Evolutionary conservation across 192 early-diverging fungal genomes (phyloP).

Genomic region (Ambispora gerdemannii): DNA sequence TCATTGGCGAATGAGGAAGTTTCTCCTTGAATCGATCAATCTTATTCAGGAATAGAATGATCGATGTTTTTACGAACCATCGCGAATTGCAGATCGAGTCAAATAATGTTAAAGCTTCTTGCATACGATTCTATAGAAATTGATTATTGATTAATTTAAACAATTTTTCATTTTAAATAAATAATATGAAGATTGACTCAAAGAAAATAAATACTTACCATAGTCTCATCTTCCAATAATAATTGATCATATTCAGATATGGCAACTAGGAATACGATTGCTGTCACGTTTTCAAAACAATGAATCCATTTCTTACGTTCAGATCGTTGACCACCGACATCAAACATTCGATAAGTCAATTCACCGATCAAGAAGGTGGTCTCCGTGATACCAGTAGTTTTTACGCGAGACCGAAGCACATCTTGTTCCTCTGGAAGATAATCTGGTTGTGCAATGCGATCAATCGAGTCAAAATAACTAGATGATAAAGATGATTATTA

Average conservation of each 20-base stretch:
- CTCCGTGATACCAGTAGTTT: slow-evolving; percentile 96
- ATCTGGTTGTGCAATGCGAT: slow-evolving; percentile 73
- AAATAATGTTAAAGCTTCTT: slow-evolving; percentile 93
- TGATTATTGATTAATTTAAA: background rate
- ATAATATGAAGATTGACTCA: background rate
- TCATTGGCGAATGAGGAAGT: slow-evolving; percentile 76
- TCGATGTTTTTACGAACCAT: slow-evolving; percentile 97
- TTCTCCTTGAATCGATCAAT: slow-evolving; percentile 95
- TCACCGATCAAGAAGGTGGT: slow-evolving; percentile 89
- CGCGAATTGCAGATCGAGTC: slow-evolving; percentile 97
- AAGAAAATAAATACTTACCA: slow-evolving; percentile 48
- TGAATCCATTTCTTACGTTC: slow-evolving; percentile 99
- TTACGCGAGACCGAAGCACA: slow-evolving; percentile 93
- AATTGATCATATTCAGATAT: slow-evolving; percentile 96
- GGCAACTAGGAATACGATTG: slow-evolving; percentile 93
- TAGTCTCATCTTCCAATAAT: slow-evolving; percentile 91
- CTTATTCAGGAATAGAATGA: slow-evolving; percentile 98
- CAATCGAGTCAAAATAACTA: slow-evolving; percentile 94
- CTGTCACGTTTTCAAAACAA: slow-evolving; percentile 96
- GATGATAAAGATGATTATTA: background rate
- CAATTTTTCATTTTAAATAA: background rate
- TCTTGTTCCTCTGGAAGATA: slow-evolving; percentile 95
- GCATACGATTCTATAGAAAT: slow-evolving; percentile 77
- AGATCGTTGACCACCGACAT: slow-evolving; percentile 97
- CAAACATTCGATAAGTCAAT: slow-evolving; percentile 93